Evolutionary conservation across 306 rosid species (phyloP).

Genomic region (Alnus glutinosa): DNA sequence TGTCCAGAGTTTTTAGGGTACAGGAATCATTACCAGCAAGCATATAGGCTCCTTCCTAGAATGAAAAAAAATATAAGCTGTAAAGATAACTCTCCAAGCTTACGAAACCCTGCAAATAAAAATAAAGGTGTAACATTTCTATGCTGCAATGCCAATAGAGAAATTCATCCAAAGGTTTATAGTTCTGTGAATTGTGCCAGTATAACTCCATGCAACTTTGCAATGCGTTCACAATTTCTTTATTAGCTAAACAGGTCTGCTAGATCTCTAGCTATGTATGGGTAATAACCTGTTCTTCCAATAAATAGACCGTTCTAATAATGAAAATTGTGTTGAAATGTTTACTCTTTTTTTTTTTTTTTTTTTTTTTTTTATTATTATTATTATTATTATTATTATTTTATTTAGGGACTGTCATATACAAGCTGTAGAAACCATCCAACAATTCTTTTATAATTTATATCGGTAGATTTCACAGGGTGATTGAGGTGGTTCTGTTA

Average conservation of each 20-base stretch:
- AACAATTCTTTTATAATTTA: background rate
- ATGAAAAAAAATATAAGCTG: background rate
- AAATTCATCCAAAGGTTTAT: background rate
- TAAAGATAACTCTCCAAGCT: background rate
- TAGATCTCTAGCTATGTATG: background rate
- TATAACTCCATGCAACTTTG: background rate
- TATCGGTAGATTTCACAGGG: background rate
- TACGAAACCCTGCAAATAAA: background rate
- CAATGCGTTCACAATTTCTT: background rate
- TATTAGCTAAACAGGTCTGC: background rate
- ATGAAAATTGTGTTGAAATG: background rate
- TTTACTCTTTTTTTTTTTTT: background rate
- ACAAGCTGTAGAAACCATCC: background rate
- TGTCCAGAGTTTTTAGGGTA: background rate
- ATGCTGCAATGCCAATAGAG: background rate
- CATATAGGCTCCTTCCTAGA: background rate
- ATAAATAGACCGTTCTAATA: background rate
- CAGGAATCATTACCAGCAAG: background rate
- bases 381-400: no score
- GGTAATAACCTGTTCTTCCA: background rate
- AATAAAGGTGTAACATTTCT: background rate
- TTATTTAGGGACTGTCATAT: background rate
- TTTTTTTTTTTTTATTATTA: no score
- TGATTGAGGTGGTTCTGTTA: conserved; percentile 12
- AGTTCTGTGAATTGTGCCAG: background rate